Evolutionary conservation across 139 green algal genomes (phyloP).

Genomic region (Raphidocelis subcapitata): DNA sequence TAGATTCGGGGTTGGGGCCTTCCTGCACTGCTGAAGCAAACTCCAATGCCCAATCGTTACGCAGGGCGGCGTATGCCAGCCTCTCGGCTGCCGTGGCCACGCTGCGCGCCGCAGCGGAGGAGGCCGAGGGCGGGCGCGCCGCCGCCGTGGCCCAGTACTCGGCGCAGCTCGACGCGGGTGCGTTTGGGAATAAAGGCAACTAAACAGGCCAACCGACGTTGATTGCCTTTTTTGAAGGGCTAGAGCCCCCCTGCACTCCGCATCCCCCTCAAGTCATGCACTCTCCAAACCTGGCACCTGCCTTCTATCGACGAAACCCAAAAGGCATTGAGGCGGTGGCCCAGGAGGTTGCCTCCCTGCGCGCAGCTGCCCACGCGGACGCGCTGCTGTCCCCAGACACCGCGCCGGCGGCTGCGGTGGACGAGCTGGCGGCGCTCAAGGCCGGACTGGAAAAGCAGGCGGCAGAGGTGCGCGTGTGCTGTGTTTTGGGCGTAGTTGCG

Average conservation of each 20-base stretch:
- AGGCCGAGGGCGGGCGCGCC: constrained; percentile 61
- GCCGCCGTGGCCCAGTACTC: constrained; percentile 70
- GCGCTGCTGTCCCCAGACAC: constrained; percentile 66
- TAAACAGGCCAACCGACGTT: no score
- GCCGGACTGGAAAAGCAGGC: constrained; percentile 35
- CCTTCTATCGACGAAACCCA: no score
- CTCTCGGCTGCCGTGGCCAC: constrained; percentile 61
- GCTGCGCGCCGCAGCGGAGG: constrained; percentile 68
- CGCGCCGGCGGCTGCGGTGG: constrained; percentile 28
- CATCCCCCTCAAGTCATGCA: no score
- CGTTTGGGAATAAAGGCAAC: not conserved
- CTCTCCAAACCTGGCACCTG: no score
- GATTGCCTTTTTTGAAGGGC: no score
- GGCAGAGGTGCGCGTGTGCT: constrained; percentile 30
- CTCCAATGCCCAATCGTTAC: no score
- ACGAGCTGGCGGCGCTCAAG: constrained; percentile 49
- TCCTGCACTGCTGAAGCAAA: no score
- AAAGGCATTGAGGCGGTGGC: constrained; percentile 56
- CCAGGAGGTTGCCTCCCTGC: constrained; percentile 54
- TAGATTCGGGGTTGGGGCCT: no score
- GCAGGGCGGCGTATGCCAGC: constrained; percentile 69
- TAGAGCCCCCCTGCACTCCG: no score
- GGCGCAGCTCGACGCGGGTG: constrained; percentile 58
- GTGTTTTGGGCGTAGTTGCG: no score
- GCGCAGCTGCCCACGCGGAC: constrained; percentile 63